Conservation (phyloP, 1,139 yeast species). For the Candida sp. region DNA sequence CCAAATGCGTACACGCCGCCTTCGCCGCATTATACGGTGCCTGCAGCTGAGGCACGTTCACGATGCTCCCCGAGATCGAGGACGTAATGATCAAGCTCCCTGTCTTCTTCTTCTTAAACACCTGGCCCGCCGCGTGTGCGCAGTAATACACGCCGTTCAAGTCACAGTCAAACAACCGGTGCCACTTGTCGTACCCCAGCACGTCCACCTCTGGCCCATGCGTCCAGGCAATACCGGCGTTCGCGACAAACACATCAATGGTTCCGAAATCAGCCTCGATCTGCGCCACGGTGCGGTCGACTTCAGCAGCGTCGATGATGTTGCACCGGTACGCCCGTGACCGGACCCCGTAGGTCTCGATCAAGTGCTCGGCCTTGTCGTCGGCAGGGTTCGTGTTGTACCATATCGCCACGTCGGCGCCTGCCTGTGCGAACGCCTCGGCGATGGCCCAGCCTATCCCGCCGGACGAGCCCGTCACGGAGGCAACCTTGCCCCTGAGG, state of each 20-base stretch:
- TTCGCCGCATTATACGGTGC: conserved; percentile 87
- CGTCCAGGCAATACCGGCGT: conserved; percentile 92
- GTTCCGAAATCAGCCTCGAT: conserved; percentile 74
- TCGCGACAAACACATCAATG: conserved; percentile 86
- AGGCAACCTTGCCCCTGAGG: conserved; percentile 83
- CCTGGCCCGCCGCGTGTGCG: conserved; percentile 70
- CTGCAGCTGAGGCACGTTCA: conserved; percentile 84
- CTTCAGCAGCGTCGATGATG: conserved; percentile 62
- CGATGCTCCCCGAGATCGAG: conserved; percentile 86
- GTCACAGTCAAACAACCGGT: conserved; percentile 70
- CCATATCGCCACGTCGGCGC: conserved; percentile 91
- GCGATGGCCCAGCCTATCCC: conserved; percentile 91
- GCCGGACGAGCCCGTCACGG: conserved; percentile 86
- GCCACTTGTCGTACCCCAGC: conserved; percentile 50
- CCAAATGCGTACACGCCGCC: conserved; percentile 84
- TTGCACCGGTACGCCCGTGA: conserved; percentile 77
- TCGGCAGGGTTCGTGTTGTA: conserved; percentile 59
- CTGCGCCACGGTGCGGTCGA: conserved; percentile 57
- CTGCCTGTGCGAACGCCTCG: conserved; percentile 87
- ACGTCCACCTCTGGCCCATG: conserved; percentile 71
- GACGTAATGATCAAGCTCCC: conserved; percentile 82
- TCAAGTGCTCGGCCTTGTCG: conserved; percentile 57
- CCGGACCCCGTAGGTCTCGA: conserved; percentile 66
- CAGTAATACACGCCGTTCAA: conserved; percentile 79
- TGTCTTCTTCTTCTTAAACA: conserved; percentile 68